Evolutionary conservation across 2,329 filamentous ascomycete genomes (phyloP).

Genomic region (Pseudodiploospora longispora): DNA sequence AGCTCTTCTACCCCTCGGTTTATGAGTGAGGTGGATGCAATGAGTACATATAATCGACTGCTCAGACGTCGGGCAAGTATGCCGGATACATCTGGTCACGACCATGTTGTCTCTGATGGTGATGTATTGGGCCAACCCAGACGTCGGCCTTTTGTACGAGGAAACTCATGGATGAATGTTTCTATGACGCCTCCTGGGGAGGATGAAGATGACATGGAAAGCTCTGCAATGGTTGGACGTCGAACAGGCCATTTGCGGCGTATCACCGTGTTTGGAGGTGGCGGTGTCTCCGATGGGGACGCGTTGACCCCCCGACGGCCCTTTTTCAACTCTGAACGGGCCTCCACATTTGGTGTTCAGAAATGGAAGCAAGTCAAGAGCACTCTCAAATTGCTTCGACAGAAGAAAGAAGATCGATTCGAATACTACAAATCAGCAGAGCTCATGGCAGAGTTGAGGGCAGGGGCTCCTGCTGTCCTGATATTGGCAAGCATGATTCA

Average conservation of each 20-base stretch:
- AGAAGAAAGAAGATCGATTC: constrained; percentile 78
- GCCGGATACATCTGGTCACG: constrained; percentile 49
- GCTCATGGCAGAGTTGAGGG: constrained; percentile 87
- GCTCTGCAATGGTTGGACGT: constrained; percentile 37
- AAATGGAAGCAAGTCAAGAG: constrained; percentile 93
- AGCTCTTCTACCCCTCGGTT: constrained; percentile 57
- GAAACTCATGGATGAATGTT: constrained; percentile 49
- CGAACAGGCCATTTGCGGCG: constrained; percentile 57
- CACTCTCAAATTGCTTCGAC: constrained; percentile 69
- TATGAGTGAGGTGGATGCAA: constrained; percentile 31
- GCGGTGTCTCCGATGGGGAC: constrained; percentile 57
- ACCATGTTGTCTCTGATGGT: constrained; percentile 65
- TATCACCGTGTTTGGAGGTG: constrained; percentile 56
- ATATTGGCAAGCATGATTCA: constrained; percentile 98
- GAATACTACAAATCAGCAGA: constrained; percentile 95
- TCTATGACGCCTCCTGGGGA: constrained; percentile 38
- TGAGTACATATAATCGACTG: constrained; percentile 36
- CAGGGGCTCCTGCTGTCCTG: constrained; percentile 84
- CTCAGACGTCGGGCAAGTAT: constrained; percentile 59
- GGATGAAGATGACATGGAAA: constrained; percentile 44
- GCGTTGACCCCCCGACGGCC: constrained; percentile 48
- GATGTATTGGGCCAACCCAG: constrained; percentile 58
- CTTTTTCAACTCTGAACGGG: constrained; percentile 56
- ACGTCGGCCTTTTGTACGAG: constrained; percentile 44
- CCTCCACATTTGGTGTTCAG: constrained; percentile 66